A percentile compares a stretch with the other conserved stretches of the same genome.
These are phyloP conservation scores for Fusarium tjaetaba DNA, from an alignment of 2,329 filamentous ascomycete species.

Conservation along the genomic window DNA sequence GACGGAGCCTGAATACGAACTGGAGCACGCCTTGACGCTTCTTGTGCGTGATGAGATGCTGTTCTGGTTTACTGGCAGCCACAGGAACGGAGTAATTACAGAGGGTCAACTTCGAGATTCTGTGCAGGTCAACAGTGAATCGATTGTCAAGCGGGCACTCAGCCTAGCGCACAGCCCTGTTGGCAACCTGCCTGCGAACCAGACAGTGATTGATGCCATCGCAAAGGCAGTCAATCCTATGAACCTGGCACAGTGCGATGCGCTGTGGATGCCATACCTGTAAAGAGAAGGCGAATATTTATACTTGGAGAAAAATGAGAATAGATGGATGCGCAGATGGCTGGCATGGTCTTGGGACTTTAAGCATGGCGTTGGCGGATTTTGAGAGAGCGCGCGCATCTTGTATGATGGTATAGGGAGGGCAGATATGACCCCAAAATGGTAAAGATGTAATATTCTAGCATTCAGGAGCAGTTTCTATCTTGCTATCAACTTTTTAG, in stretches of 20 bases:
- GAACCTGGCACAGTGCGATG: constrained; percentile 87
- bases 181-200: constrained; percentile 89
- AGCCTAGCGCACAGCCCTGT: constrained; percentile 82
- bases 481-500: background rate
- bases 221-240: constrained; percentile 92
- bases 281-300: constrained; percentile 53
- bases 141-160: constrained; percentile 90
- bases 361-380: constrained; percentile 45
- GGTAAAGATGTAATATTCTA: background rate
- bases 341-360: constrained; percentile 32
- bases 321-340: background rate
- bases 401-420: constrained; percentile 15
- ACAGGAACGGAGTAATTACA: constrained; percentile 62
- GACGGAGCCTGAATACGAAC: constrained; percentile 86
- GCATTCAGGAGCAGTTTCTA: background rate
- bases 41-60: constrained; percentile 99
- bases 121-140: constrained; percentile 86
- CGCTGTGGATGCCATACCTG: constrained; percentile 97
- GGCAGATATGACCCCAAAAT: constrained; percentile 14
- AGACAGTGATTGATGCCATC: constrained; percentile 95
- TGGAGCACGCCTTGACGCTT: constrained; percentile 93
- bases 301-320: constrained; percentile 11
- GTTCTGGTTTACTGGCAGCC: constrained; percentile 89
- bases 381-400: constrained; percentile 18
- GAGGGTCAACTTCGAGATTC: constrained; percentile 79